Evolutionary conservation across 2,329 filamentous ascomycete genomes (phyloP).

Genomic region (Xylariaceae sp.): DNA sequence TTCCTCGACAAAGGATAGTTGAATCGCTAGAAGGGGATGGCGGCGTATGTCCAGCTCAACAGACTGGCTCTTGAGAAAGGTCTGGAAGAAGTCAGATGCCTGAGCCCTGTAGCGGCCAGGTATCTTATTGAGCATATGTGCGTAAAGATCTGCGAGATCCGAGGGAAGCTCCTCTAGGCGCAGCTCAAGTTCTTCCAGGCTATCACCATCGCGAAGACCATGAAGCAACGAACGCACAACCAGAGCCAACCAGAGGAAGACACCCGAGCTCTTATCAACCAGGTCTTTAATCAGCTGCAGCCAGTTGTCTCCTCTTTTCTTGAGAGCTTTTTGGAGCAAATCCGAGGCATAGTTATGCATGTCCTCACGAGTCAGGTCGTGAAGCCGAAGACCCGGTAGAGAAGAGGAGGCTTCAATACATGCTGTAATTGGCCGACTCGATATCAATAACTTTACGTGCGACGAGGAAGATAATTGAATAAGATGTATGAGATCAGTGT

Average conservation of each 20-base stretch:
- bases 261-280: slow-evolving; percentile 1
- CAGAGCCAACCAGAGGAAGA: slow-evolving; percentile 4
- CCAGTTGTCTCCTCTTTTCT: background rate
- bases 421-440: background rate
- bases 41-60: background rate
- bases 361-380: background rate
- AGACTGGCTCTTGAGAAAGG: background rate
- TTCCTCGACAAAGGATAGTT: background rate
- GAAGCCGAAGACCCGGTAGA: background rate
- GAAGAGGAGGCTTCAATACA: background rate
- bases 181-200: background rate
- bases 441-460: background rate
- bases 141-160: slow-evolving; percentile 1
- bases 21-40: background rate
- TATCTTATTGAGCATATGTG: slow-evolving; percentile 1
- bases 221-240: background rate
- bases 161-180: slow-evolving; percentile 5
- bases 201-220: slow-evolving; percentile 3
- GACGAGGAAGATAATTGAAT: background rate
- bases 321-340: background rate
- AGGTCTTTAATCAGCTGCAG: background rate
- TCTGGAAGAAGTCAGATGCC: background rate
- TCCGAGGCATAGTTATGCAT: background rate
- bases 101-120: background rate
- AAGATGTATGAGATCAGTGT: background rate